A percentile compares a stretch with the other conserved stretches of the same genome.
Evolutionary conservation across 148 eudicot species (phyloP).

Genomic region (Rhododendron griersonianum): DNA sequence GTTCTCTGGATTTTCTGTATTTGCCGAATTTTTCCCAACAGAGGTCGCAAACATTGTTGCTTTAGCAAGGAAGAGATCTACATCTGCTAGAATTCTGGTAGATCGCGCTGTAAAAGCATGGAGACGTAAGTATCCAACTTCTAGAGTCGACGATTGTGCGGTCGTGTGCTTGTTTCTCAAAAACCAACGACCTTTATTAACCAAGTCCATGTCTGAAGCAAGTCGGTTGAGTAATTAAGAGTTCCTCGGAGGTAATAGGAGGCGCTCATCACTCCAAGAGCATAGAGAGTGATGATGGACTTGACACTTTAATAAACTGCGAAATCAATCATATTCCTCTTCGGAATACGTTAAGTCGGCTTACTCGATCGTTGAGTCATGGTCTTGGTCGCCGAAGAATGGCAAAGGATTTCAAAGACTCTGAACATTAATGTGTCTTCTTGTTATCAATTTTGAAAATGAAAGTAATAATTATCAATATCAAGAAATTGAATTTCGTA

Average conservation of each 20-base stretch:
- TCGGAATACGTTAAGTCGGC: background rate
- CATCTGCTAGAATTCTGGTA: slow-evolving; percentile 63
- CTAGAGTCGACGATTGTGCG: slow-evolving; percentile 24
- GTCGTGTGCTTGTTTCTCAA: slow-evolving; percentile 57
- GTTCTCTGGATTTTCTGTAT: too few species aligned
- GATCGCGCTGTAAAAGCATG: slow-evolving; percentile 62
- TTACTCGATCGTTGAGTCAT: background rate
- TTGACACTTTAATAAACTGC: slow-evolving; percentile 21
- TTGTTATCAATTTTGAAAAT: too few species aligned
- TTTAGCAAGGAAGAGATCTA: slow-evolving; percentile 55
- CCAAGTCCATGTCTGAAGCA: slow-evolving; percentile 37
- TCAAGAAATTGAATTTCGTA: too few species aligned
- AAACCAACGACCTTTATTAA: slow-evolving; percentile 23
- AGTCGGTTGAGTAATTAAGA: slow-evolving; percentile 20
- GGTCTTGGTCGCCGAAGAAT: background rate
- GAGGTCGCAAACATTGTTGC: slow-evolving; percentile 45
- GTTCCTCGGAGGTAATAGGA: slow-evolving; percentile 7
- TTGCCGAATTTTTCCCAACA: too few species aligned
- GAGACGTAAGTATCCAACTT: slow-evolving; percentile 58
- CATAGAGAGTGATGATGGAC: slow-evolving; percentile 20
- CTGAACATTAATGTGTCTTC: background rate
- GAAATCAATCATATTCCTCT: background rate
- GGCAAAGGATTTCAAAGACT: background rate
- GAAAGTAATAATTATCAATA: too few species aligned
- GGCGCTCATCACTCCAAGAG: background rate